Base-by-base conservation (phyloP, 2,329 filamentous ascomycete species). In the Chaetomium olivaceum region DNA sequence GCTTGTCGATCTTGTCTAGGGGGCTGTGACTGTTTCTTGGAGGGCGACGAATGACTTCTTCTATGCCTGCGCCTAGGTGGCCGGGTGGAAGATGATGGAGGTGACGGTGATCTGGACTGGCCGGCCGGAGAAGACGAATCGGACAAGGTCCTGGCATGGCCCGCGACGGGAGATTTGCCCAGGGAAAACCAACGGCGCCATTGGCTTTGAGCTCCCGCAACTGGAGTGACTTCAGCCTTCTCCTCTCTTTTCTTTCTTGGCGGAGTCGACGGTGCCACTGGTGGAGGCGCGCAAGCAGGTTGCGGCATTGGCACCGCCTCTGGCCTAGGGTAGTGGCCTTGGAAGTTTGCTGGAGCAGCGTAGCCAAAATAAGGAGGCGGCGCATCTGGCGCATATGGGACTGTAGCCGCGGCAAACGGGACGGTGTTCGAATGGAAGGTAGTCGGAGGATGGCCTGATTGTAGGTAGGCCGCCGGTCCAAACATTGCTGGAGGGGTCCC, bases 81-180 rank as follows among this genome's bases (percentile, higher is more conserved):
- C 12, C 56, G 29, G 25, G 8, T 21, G 14, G 59, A 29, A 36
- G 33, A 59, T 7, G 46, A 27, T 11, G 54, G 29, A 36, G 58
- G 52, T 4, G 65, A 65, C 11, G 51, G 21, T 39, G 62, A 61
- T n/a, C 39, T 52, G n/a, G 52, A 48, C 43, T 39, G 29, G 14
- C 19, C 3, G 4, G 8, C 23, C 12, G 46, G 27, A 27, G 65
- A 55, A 4, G 57, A 57, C 16, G 54, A 56, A n/a, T 62, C 36
- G 4, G 66, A 63, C 3, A 68, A 3, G 16, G 66, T 65, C 14
- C 61, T 48, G 50, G 66, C 63, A 25, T 68, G 61, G 7, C 66
- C 63, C n/a, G 33, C 5, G 23, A 23, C 12, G 3, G 61, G 63
- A 27, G 33, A 9, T 14, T 5, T 16, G 1, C 48, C 21, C n/a